These are phyloP conservation scores for Nakazawaea molendinolei DNA, from an alignment of 805 yeast genomes.

Conservation along the genomic window DNA sequence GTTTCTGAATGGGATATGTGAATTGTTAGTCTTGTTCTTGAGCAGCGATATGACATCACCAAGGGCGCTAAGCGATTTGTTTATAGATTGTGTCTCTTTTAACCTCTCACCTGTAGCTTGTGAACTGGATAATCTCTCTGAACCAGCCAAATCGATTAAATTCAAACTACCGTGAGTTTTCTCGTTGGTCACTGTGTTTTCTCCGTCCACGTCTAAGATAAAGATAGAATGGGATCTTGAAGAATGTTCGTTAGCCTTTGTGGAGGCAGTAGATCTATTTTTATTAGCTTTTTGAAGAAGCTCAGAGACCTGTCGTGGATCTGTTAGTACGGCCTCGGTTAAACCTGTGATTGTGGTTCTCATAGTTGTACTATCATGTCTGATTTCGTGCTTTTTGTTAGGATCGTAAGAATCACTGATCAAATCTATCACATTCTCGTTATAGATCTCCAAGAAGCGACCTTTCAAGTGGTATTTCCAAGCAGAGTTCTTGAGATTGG, in stretches of 20 bases:
- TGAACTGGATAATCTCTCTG: conserved; percentile 74
- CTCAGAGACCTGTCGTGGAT: conserved; percentile 38
- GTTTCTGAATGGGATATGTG: conserved; percentile 62
- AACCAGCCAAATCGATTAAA: conserved; percentile 89
- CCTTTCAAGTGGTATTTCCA: conserved; percentile 62
- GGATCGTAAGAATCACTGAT: conserved; percentile 26
- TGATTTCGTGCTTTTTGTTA: conserved; percentile 51
- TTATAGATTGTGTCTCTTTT: conserved; percentile 83
- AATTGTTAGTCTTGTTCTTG: conserved; percentile 28
- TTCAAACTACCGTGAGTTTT: conserved; percentile 57
- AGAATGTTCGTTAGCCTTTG: conserved; percentile 74
- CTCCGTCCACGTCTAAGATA: conserved; percentile 53
- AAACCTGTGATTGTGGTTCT: conserved; percentile 59
- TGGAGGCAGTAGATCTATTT: conserved; percentile 73
- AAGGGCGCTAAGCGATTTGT: conserved; percentile 77
- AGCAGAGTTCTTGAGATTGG: conserved; percentile 33
- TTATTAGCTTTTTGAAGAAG: conserved; percentile 49
- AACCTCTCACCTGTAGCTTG: conserved; percentile 76
- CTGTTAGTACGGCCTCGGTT: conserved; percentile 36
- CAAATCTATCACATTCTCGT: conserved; percentile 73
- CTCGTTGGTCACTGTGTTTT: conserved; percentile 41
- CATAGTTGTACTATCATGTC: conserved; percentile 52
- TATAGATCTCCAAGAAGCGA: conserved; percentile 84
- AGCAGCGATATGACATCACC: conserved; percentile 85
- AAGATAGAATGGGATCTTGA: conserved; percentile 90